These are phyloP conservation scores for Ampelocalamus luodianensis DNA, from an alignment of 176 grass and related monocot species.

Conservation along the genomic window DNA sequence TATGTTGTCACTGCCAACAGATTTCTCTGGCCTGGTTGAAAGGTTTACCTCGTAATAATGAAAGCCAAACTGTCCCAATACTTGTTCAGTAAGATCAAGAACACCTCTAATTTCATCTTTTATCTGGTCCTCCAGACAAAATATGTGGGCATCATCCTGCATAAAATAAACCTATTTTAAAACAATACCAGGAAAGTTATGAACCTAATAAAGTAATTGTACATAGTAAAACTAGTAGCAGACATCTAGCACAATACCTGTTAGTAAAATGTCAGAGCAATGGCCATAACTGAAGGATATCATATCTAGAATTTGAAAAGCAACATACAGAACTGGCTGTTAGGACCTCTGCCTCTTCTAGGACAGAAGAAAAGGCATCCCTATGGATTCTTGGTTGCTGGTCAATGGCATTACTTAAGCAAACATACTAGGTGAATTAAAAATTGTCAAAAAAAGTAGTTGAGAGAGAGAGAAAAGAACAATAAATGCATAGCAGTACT, in stretches of 20 bases:
- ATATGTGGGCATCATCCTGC: slow-evolving; percentile 99
- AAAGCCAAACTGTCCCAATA: slow-evolving; percentile 91
- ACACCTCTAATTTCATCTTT: slow-evolving; percentile 88
- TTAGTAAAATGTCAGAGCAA: slow-evolving; percentile 11
- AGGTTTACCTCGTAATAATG: slow-evolving; percentile 84
- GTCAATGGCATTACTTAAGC: not conserved
- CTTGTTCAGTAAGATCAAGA: slow-evolving; percentile 94
- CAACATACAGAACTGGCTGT: not conserved
- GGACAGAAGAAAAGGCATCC: not conserved
- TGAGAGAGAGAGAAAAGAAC: not conserved
- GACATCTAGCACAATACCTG: not conserved
- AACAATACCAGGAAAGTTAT: slow-evolving; percentile 20
- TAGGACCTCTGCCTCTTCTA: not conserved
- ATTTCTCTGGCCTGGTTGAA: slow-evolving; percentile 91
- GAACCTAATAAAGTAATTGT: not conserved
- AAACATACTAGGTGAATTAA: not conserved
- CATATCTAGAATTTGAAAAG: not conserved
- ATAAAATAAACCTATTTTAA: slow-evolving; percentile 32
- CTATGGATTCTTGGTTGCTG: not conserved
- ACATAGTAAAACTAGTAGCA: not conserved
- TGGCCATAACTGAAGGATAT: slow-evolving; percentile 5
- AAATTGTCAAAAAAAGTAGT: not conserved
- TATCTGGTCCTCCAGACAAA: slow-evolving; percentile 93
- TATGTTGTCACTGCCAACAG: slow-evolving; percentile 83
- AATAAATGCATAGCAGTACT: not conserved